These are phyloP conservation scores for Neofusicoccum sp. DNA, from an alignment of 2,329 filamentous ascomycete species.

Conservation along the genomic window DNA sequence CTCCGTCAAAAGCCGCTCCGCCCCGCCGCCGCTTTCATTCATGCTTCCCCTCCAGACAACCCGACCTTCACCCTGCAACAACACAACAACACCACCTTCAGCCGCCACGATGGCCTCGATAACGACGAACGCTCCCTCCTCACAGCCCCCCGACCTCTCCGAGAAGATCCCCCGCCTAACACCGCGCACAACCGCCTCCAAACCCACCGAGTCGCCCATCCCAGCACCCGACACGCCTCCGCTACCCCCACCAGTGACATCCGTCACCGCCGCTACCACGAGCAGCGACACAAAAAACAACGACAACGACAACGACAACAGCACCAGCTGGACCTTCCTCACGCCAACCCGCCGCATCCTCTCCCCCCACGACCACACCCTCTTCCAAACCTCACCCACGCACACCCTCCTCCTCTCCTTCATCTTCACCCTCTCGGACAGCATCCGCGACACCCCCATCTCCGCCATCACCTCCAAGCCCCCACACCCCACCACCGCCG, in stretches of 20 bases:
- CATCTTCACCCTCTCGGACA: conserved; percentile 82
- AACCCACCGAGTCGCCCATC: conserved; percentile 28
- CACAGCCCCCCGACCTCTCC: conserved; percentile 29
- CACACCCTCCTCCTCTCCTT: conserved; percentile 79
- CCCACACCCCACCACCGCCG: conserved; percentile 58
- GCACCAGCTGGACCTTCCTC: conserved; percentile 57
- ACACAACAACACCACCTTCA: not conserved
- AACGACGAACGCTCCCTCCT: not conserved
- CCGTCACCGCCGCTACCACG: conserved; percentile 53
- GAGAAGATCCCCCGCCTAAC: conserved; percentile 39
- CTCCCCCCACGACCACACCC: conserved; percentile 74
- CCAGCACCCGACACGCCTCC: conserved; percentile 76
- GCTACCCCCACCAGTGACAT: conserved; percentile 63
- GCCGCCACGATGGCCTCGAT: conserved; percentile 1
- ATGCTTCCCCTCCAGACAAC: too few species aligned
- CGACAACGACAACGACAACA: not conserved
- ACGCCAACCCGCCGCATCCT: conserved; percentile 78
- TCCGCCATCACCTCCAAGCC: conserved; percentile 53
- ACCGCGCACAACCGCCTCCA: conserved; percentile 35
- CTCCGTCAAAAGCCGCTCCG: too few species aligned
- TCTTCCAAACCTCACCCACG: conserved; percentile 78
- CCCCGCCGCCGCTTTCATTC: too few species aligned
- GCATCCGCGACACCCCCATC: conserved; percentile 70
- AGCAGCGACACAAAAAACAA: conserved; percentile 28
- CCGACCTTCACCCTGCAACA: not conserved